Evolutionary conservation across 1,139 yeast species (phyloP), one percentile per base, ranked within the genome.

Genomic region (Insectozyma bohioensis): DNA sequence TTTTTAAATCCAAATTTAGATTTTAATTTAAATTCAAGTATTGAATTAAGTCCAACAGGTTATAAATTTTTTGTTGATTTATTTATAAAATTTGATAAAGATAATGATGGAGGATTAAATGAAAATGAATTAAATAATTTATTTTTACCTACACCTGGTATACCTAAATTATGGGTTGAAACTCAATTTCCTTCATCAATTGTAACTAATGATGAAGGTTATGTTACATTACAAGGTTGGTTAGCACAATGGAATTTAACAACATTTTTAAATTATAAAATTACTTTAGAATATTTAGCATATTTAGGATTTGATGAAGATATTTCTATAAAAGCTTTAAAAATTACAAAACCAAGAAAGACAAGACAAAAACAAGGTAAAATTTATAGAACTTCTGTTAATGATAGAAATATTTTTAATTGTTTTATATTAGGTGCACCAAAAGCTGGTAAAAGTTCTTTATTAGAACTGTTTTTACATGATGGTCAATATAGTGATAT

Each of bases 181-280:
- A 75, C 86, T 1, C 82, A 81, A 46, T 92, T 92, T 49, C 98
- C 98, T 0, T 67, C 75, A 15, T 78, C 95, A 1, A 85, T 95
- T 5, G 96, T 90, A 2, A 76, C 95, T 37, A 90, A 88, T 52
- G 96, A 87, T 43, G 80, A 79, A 41, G 97, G 96, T 0, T 76
- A 80, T 52, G 92, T 92, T 3, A 86, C 97, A 0, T 60, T 92
- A 20, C 97, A 92, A 61, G 98, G 98, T 2, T 92, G 98, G 98
- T 61, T 92, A 27, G 97, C 98, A 0, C 97, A 92, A 50, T 92
- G 98, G 98, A 83, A 92, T 46, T 82, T 92, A 81, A 87, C 97
- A 0, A 90, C 97, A 0, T 87, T 80, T 48, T 63, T 92, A 24
- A 95, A 88, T 48, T 80, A 85, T 52, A 78, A 74, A 48, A 82